These are phyloP conservation scores for Rhodotorula sp. DNA, from an alignment of 1,284 basidiomycete genomes.

Conservation along the genomic window DNA sequence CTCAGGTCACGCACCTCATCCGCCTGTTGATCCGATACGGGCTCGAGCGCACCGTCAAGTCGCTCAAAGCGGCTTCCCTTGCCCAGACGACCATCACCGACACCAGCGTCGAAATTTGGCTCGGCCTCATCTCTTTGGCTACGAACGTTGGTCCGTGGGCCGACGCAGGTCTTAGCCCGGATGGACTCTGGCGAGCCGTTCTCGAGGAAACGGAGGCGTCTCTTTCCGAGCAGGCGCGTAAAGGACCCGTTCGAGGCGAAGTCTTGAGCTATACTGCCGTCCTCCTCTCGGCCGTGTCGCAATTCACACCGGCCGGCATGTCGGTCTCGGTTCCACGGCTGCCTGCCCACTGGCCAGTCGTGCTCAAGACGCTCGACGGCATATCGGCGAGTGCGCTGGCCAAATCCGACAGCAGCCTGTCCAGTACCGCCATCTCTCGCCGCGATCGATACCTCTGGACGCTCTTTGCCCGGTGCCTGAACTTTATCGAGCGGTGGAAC, in stretches of 20 bases:
- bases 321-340: constrained; percentile 56
- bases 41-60: constrained; percentile 56
- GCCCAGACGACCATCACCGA: constrained; percentile 48
- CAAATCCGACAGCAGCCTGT: constrained; percentile 54
- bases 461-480: constrained; percentile 70
- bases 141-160: constrained; percentile 11
- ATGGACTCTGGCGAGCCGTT: constrained; percentile 49
- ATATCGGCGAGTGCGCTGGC: constrained; percentile 62
- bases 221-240: constrained; percentile 41
- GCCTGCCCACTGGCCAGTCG: constrained; percentile 66
- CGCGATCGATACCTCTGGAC: constrained; percentile 74
- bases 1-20: constrained; percentile 51
- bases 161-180: constrained; percentile 10
- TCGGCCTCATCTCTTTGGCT: constrained; percentile 64
- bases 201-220: constrained; percentile 37
- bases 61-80: constrained; percentile 50
- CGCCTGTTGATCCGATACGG: constrained; percentile 59
- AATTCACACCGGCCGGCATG: constrained; percentile 68
- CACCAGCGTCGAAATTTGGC: constrained; percentile 68
- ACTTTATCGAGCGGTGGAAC: constrained; percentile 67
- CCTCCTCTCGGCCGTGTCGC: constrained; percentile 69
- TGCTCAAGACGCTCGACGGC: constrained; percentile 58
- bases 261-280: constrained; percentile 70
- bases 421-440: constrained; percentile 56
- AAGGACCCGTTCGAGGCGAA: constrained; percentile 60